Evolutionary conservation across 495 filamentous ascomycete genomes (phyloP).

Genomic region (Penicillium desertorum): DNA sequence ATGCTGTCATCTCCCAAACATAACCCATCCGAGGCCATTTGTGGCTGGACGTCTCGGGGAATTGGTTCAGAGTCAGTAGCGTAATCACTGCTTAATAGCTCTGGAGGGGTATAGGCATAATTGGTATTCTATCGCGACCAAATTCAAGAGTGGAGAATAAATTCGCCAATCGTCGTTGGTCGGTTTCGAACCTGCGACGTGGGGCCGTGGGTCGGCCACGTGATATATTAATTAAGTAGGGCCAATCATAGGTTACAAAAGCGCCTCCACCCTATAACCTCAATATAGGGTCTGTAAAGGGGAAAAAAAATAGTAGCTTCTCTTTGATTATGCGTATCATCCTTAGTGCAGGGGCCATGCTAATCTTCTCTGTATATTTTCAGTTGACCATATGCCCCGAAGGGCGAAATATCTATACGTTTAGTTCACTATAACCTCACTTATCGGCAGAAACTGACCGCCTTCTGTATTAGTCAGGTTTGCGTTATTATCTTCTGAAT

Average conservation of each 20-base stretch:
- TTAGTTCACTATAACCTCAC: not conserved
- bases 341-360: conserved; percentile 99
- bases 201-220: not conserved
- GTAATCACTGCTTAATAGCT: no score
- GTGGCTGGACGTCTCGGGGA: no score
- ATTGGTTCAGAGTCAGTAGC: no score
- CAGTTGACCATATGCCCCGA: conserved; percentile 78
- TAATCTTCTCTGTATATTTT: conserved; percentile 93
- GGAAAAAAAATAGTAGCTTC: conserved; percentile 72
- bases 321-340: conserved; percentile 99
- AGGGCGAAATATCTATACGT: conserved; percentile 44
- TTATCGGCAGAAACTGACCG: not conserved
- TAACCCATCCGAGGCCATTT: no score
- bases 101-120: no score
- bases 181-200: not conserved
- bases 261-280: not conserved
- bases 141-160: not conserved
- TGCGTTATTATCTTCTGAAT: no score
- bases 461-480: not conserved
- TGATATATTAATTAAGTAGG: not conserved
- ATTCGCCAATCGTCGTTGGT: not conserved
- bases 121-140: not conserved
- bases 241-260: not conserved
- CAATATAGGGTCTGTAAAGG: not conserved
- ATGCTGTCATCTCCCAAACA: no score